Evolutionary conservation across 305 asterid species (phyloP), one percentile per base, ranked within the genome.

Genomic region (Fraxinus ornus): DNA sequence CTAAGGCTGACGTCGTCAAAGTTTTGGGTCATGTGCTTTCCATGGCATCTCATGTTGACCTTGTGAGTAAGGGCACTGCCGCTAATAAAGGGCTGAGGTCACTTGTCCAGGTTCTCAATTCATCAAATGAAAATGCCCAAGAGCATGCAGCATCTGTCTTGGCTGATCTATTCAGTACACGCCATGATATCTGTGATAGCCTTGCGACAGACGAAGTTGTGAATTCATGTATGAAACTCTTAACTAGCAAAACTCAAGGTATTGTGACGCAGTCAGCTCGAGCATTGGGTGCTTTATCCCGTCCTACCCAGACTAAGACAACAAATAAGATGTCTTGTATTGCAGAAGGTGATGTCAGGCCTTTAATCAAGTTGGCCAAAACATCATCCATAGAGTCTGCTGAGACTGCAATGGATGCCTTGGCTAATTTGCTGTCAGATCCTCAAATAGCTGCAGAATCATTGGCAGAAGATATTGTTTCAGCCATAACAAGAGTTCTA

Each of bases 1-100:
- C 95, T 81, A 94, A 94, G 91, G 89, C 82, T 57, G 87, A 89
- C 33, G 78, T 93, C 80, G 88, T 91, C 86, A 88, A 88, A 83
- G 97, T 92, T 86, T 83, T 94, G 82, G 98, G 98, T 78, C 97
- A 94, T 88, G 90, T 92, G 79, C 97, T 94, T 87, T 86, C 93
- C 70, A 76, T 79, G 71, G 94, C 98, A 81, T 88, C 96, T 13
- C 89, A 87, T 52, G 78, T 80, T 82, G 98, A 94, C 85, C 94
- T 94, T 55, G 93, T 90, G 70, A 82, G 82, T 35, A 87, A 84
- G 74, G 92, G 89, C 62, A 76, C 90, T 80, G 85, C 90, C 83
- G 97, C 96, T 82, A 91, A 94, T 88, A 88, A 82, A 80, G 97
- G 94, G 83, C 86, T 94, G 89, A 87, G 88, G 74, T 91, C 96